These are phyloP conservation scores for Cunninghamia lanceolata DNA, from an alignment of 75 land plant species.

Conservation along the genomic window DNA sequence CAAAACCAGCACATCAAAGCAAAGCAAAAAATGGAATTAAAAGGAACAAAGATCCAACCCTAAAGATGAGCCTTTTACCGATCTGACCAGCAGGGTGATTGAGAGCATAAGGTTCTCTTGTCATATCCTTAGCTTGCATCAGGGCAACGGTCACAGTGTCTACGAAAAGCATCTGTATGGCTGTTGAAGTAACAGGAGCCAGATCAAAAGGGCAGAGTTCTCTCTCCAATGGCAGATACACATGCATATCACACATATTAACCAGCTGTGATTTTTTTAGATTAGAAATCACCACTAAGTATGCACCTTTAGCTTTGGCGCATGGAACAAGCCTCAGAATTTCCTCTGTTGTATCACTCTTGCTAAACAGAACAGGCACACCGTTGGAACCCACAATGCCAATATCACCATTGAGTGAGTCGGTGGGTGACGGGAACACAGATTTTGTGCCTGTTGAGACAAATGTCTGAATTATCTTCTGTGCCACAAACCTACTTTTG, in stretches of 20 bases:
- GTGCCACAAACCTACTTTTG: slow-evolving; percentile 93
- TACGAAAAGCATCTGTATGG: slow-evolving; percentile 98
- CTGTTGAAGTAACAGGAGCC: slow-evolving; percentile 96
- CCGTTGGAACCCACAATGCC: slow-evolving; percentile 58
- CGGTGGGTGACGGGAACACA: slow-evolving; percentile 73
- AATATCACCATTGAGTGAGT: slow-evolving; percentile 97
- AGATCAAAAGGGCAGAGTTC: slow-evolving; percentile 97
- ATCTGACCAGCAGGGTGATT: slow-evolving; percentile 97
- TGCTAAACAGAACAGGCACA: slow-evolving; percentile 73
- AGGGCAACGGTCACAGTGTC: slow-evolving; percentile 93
- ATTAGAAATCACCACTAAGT: slow-evolving; percentile 70
- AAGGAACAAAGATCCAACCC: slow-evolving; percentile 27
- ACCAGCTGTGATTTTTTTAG: slow-evolving; percentile 33
- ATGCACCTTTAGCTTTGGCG: slow-evolving; percentile 78
- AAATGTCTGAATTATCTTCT: slow-evolving; percentile 89
- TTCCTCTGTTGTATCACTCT: slow-evolving; percentile 89
- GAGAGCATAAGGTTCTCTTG: slow-evolving; percentile 80
- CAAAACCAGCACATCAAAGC: no score
- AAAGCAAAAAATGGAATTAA: slow-evolving; percentile 1
- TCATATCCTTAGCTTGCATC: slow-evolving; percentile 83
- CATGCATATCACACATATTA: slow-evolving; percentile 71
- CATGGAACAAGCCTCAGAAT: slow-evolving; percentile 73
- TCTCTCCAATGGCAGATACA: slow-evolving; percentile 85
- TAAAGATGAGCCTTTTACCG: slow-evolving; percentile 90
- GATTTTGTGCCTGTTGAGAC: slow-evolving; percentile 84